Conservation (phyloP, 495 filamentous ascomycete species). For the Apodospora peruviana region DNA sequence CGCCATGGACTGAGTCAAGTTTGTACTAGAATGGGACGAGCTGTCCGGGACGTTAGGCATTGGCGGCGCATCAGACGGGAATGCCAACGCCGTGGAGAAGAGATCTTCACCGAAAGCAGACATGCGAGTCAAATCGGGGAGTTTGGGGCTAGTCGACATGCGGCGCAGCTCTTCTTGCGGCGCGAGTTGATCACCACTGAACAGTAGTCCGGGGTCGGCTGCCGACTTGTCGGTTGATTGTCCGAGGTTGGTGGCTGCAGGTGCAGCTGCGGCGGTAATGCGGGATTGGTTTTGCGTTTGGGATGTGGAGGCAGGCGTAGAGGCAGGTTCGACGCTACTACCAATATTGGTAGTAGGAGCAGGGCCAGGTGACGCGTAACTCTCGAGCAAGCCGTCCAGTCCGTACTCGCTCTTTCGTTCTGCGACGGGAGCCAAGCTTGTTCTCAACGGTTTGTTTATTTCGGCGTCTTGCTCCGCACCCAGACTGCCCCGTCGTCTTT, state of each 20-base stretch:
- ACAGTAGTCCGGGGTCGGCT: constrained; percentile 38
- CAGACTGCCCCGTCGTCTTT: constrained; percentile 1
- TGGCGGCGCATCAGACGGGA: constrained; percentile 5
- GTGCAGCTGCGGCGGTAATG: neutral
- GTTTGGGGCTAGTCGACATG: constrained; percentile 44
- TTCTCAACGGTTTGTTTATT: constrained; percentile 22
- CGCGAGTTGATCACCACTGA: constrained; percentile 56
- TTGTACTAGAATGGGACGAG: neutral
- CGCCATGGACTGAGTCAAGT: neutral
- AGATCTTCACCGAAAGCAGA: constrained; percentile 57
- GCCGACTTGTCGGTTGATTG: neutral
- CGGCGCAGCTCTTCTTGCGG: constrained; percentile 43
- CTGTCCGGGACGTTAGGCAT: constrained; percentile 6
- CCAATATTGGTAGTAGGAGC: too few species aligned
- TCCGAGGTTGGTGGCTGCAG: neutral
- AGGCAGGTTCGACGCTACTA: constrained; percentile 6
- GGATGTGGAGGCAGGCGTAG: neutral
- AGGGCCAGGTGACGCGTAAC: constrained; percentile 12
- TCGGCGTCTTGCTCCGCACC: constrained; percentile 27
- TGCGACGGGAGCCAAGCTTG: constrained; percentile 47
- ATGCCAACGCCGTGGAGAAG: constrained; percentile 24
- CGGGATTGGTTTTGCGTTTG: neutral
- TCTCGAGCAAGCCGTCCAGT: constrained; percentile 34
- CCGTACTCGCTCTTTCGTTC: constrained; percentile 57
- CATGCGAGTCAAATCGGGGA: constrained; percentile 61